phyloP scores from a whole-genome alignment of 208 protist species.

The Crithidia fasciculata region DNA sequence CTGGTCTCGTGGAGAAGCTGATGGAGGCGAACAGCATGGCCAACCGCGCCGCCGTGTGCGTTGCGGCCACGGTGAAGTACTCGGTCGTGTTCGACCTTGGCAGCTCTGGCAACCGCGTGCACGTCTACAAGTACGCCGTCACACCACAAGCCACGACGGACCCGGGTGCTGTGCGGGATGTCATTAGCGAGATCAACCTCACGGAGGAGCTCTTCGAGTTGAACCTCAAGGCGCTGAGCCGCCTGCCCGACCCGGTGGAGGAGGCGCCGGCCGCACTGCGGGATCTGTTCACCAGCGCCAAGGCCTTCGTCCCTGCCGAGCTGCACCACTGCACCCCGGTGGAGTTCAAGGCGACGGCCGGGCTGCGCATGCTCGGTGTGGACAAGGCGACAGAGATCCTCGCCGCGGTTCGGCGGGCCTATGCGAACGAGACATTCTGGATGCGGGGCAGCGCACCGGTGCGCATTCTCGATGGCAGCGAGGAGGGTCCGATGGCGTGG shows the following conservation, averaged over 20 bases:
- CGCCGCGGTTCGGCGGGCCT: slow-evolving; percentile 31
- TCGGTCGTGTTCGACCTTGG: slow-evolving; percentile 90
- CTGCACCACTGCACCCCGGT: slow-evolving; percentile 56
- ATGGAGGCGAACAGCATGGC: not conserved
- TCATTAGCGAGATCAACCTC: slow-evolving; percentile 37
- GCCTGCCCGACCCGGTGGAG: slow-evolving; percentile 31
- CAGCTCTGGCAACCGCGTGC: slow-evolving; percentile 85
- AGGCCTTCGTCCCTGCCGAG: slow-evolving; percentile 40
- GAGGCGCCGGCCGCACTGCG: slow-evolving; percentile 41
- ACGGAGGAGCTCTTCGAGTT: slow-evolving; percentile 60
- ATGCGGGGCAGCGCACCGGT: slow-evolving; percentile 51
- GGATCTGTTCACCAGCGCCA: slow-evolving; percentile 41
- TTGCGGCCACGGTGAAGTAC: slow-evolving; percentile 31
- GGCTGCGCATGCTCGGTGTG: slow-evolving; percentile 57
- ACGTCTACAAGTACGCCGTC: slow-evolving; percentile 75
- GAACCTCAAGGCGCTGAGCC: slow-evolving; percentile 51
- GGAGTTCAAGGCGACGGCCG: slow-evolving; percentile 78
- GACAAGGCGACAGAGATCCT: slow-evolving; percentile 45
- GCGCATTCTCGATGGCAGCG: slow-evolving; percentile 78
- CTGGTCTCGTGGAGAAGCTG: slow-evolving; percentile 15
- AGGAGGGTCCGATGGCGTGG: slow-evolving; percentile 87
- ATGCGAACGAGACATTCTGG: slow-evolving; percentile 46
- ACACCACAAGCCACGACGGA: not conserved
- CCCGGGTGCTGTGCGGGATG: not conserved
- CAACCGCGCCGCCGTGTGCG: not conserved